Evolutionary conservation across 1,139 yeast species (phyloP).

Genomic region (Magnusiomyces tetraspermus): DNA sequence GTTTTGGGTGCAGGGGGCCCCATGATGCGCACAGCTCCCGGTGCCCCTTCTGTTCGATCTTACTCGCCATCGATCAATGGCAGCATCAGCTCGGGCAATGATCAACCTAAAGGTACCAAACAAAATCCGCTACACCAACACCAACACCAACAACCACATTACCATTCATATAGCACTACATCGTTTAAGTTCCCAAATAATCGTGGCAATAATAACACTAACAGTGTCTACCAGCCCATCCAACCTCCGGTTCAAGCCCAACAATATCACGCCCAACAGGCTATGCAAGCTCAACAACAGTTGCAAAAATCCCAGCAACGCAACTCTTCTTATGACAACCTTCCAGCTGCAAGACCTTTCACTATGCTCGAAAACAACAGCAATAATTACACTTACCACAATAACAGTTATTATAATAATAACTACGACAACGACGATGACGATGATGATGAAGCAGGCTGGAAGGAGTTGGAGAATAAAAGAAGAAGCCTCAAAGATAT

Average conservation of each 20-base stretch:
- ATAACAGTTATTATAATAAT: not conserved
- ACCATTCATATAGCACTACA: not conserved
- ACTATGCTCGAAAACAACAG: not conserved
- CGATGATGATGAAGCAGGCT: constrained; percentile 15
- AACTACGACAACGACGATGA: constrained; percentile 13
- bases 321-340: no score
- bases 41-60: constrained; percentile 23
- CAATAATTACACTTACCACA: no score
- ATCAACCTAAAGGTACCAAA: not conserved
- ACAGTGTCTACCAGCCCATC: not conserved
- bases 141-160: not conserved
- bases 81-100: not conserved
- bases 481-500: constrained; percentile 9
- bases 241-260: not conserved
- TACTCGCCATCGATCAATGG: constrained; percentile 16
- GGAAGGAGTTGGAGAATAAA: constrained; percentile 14
- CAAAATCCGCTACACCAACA: not conserved
- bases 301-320: no score
- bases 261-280: not conserved
- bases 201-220: not conserved
- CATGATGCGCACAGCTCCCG: constrained; percentile 1
- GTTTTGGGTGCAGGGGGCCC: not conserved
- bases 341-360: not conserved
- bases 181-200: not conserved
- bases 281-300: not conserved